Evolutionary conservation across 768 basidiomycete species (phyloP).

Genomic region (Russula compacta): DNA sequence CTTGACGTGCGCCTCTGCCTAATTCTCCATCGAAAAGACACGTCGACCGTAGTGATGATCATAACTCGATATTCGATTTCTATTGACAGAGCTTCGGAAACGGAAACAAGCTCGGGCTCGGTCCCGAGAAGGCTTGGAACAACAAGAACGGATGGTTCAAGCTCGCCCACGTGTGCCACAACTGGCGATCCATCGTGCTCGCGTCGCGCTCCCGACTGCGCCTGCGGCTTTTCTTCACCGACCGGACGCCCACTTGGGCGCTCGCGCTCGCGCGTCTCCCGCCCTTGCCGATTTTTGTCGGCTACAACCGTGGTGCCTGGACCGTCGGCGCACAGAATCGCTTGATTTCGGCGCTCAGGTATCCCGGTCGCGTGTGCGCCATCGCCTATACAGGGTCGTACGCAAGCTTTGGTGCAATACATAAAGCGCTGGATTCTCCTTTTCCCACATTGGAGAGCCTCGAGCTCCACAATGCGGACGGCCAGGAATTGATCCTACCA

Average conservation of each 20-base stretch:
- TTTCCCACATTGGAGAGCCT: neutral
- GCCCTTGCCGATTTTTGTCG: neutral
- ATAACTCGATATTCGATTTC: too few species aligned
- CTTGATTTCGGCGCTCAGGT: neutral
- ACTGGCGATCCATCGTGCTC: neutral
- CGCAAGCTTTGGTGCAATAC: neutral
- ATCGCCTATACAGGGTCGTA: too few species aligned
- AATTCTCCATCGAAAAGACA: too few species aligned
- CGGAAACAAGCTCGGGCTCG: too few species aligned
- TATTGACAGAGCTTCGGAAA: neutral
- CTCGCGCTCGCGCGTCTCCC: neutral
- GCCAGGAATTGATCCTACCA: too few species aligned
- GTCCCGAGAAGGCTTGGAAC: too few species aligned
- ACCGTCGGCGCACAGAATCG: neutral
- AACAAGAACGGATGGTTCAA: too few species aligned
- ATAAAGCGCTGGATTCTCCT: neutral
- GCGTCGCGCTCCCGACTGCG: neutral
- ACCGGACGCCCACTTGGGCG: neutral
- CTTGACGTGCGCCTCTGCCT: too few species aligned
- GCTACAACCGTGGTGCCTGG: neutral
- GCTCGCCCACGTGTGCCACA: too few species aligned
- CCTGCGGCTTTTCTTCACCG: neutral
- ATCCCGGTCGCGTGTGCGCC: neutral
- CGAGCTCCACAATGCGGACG: neutral
- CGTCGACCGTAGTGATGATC: too few species aligned